These are phyloP conservation scores for Acanthamoeba royreba DNA, from an alignment of 208 protist species.

Conservation along the genomic window DNA sequence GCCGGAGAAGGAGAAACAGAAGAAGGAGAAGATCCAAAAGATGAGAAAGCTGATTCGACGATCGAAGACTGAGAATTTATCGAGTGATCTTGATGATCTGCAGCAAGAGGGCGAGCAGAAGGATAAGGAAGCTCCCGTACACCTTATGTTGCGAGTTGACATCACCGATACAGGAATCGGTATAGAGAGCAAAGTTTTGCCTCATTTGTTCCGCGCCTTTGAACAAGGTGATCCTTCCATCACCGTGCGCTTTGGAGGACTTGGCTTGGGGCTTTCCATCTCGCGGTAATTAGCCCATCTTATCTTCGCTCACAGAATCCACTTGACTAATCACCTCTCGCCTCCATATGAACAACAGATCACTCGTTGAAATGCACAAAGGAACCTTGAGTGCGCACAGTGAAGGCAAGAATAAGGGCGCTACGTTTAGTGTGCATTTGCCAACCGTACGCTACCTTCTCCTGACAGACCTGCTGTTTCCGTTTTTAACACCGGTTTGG, in stretches of 20 bases:
- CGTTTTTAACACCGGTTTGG: not conserved
- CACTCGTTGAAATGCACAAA: not conserved
- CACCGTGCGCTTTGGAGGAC: not conserved
- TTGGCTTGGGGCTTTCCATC: not conserved
- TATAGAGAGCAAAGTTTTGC: not conserved
- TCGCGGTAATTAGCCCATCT: not conserved
- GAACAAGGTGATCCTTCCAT: not conserved
- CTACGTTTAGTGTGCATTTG: not conserved
- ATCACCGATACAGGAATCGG: constrained; percentile 19
- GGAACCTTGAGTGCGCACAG: not conserved
- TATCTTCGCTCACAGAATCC: not conserved
- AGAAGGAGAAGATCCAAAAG: no score
- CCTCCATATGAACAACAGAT: not conserved
- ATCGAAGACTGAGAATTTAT: not conserved
- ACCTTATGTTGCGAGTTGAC: not conserved
- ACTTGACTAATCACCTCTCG: not conserved
- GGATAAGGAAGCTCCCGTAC: not conserved
- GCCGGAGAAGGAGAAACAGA: not conserved
- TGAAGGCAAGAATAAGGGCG: constrained; percentile 22
- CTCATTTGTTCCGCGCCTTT: not conserved
- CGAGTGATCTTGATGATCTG: not conserved
- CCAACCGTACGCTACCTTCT: not conserved
- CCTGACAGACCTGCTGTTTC: not conserved
- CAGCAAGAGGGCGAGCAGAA: not conserved
- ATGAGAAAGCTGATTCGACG: no score